Evolutionary conservation across 768 basidiomycete genomes (phyloP), one percentile per base, ranked within the genome.

Genomic region (Boletales sp.): DNA sequence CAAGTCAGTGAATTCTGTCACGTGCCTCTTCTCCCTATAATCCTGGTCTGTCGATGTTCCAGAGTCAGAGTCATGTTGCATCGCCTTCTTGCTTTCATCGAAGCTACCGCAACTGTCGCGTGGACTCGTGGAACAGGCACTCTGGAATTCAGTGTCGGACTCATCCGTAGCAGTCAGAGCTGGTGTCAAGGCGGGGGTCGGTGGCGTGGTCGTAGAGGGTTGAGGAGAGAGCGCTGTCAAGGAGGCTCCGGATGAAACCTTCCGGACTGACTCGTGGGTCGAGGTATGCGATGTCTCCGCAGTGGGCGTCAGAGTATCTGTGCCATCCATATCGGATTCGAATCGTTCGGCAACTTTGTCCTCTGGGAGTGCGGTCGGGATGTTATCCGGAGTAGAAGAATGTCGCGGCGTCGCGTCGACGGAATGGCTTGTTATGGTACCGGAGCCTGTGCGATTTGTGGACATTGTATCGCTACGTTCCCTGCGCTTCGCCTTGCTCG

Each of bases 111-210:
- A 83, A 61, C 85, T 87, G 40, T 72, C 79, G 2, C 86, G 79
- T 12, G 87, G 86, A 60, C 86, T 88, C 4, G 80, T 70, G 5
- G 87, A 90, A 66, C 87, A 90, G 32, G 90, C 90, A 55, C 89
- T 91, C 69, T 90, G 88, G 66, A 91, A 92, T 60, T 92, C 90
- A 25, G 85, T 86, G 58, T 90, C 87, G 18, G 87, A 88, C 57
- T 88, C 87, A 51, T 89, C 87, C 8, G 85, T 81, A 31, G 77
- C 70, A 25, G 67, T 64, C 34, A 69, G 60, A 19, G 63, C 55
- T 2, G 65, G 60, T 0, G 72, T 65, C 51, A 71, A 57, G 25
- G 68, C 64, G 36, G 71, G 72, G 10, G 70, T 74, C 50, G 65
- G 66, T 7, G 73, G 68, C 13, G 55, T 56, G 7, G 69, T 64